phyloP scores from a whole-genome alignment of 2,329 filamentous ascomycete genomes.

The Beauveria medogensis region DNA sequence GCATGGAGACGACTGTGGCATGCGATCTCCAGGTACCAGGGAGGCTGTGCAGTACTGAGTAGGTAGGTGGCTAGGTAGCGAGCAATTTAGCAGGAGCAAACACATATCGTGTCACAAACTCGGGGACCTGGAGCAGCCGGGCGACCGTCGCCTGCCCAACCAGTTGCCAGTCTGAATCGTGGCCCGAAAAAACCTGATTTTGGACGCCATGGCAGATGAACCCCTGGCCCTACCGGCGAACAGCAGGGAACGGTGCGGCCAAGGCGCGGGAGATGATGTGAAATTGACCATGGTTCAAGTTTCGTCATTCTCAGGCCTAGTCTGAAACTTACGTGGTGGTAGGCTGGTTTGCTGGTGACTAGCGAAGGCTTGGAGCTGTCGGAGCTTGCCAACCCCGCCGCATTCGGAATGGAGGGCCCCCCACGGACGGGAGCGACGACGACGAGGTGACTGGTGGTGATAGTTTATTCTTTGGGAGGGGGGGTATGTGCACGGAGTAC shows the following conservation, averaged over 20 bases:
- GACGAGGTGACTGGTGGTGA: background rate
- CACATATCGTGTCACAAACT: background rate
- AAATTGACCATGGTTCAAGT: slow-evolving; percentile 9
- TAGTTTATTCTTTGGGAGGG: background rate
- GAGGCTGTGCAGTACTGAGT: background rate
- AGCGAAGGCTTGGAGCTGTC: slow-evolving; percentile 8
- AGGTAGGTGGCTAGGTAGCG: background rate
- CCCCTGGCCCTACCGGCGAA: background rate
- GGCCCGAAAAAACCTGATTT: background rate
- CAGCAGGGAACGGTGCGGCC: background rate
- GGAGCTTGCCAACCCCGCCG: slow-evolving; percentile 10
- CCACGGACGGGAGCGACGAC: background rate
- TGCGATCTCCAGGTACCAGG: background rate
- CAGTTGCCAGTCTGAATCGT: background rate
- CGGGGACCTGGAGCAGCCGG: background rate
- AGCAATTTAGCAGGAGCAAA: background rate
- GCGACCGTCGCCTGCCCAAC: slow-evolving; percentile 4
- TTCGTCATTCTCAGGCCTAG: slow-evolving; percentile 13
- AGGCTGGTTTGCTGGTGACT: background rate
- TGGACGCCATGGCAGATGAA: background rate
- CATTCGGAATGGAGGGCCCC: slow-evolving; percentile 14
- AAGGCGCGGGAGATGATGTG: slow-evolving; percentile 10
- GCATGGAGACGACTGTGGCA: background rate
- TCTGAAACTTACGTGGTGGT: slow-evolving; percentile 8
- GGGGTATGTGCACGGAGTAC: background rate